Conservation (phyloP, 345 rosid genomes). For the Aegle marmelos region DNA sequence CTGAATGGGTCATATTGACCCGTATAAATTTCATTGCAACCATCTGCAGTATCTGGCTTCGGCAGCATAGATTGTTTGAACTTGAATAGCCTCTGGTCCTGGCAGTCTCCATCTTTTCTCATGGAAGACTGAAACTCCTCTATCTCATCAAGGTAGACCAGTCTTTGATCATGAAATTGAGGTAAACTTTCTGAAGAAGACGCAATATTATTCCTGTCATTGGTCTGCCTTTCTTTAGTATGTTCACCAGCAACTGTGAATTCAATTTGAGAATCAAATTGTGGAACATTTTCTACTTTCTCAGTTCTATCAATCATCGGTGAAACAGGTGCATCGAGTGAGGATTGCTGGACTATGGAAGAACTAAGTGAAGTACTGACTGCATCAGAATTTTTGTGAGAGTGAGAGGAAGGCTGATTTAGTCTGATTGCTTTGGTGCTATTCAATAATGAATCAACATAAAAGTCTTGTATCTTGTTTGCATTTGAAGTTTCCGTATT, state of each 20-base stretch:
- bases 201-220: constrained; percentile 1
- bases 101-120: constrained; percentile 23
- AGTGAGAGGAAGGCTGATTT: not conserved
- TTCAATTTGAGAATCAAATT: not conserved
- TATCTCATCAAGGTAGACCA: constrained; percentile 50
- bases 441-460: constrained; percentile 16
- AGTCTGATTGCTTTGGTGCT: not conserved
- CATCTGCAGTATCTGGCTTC: not conserved
- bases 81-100: constrained; percentile 58
- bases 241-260: not conserved
- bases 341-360: constrained; percentile 28
- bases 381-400: constrained; percentile 11
- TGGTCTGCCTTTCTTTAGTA: constrained; percentile 12
- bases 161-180: constrained; percentile 27
- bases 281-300: not conserved
- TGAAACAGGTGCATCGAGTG: constrained; percentile 21
- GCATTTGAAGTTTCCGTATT: constrained; percentile 13
- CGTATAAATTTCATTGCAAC: constrained; percentile 2
- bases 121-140: constrained; percentile 44
- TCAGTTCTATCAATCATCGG: constrained; percentile 2
- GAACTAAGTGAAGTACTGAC: constrained; percentile 23
- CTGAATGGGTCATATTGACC: constrained; percentile 20
- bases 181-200: constrained; percentile 43
- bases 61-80: constrained; percentile 34
- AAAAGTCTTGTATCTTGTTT: constrained; percentile 12